Percentiles rank a stretch among this genome's conserved stretches.
These are phyloP conservation scores for Saccharomyces mikatae DNA, from an alignment of 805 yeast species.

Conservation along the genomic window DNA sequence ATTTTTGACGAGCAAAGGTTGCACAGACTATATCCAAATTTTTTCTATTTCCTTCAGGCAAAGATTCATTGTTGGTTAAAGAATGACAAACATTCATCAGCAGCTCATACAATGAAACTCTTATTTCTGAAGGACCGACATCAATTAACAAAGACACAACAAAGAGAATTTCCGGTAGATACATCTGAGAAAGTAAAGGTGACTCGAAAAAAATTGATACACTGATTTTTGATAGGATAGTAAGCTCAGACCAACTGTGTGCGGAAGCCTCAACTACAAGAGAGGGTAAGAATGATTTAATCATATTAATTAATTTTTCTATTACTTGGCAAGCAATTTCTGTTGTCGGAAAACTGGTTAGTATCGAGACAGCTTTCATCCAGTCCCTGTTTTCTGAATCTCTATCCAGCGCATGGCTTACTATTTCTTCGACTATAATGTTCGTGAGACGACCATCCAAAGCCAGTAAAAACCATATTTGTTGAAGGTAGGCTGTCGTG, in stretches of 20 bases:
- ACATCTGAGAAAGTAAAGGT: slow-evolving; percentile 47
- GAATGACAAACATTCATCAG: slow-evolving; percentile 64
- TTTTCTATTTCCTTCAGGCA: slow-evolving; percentile 32
- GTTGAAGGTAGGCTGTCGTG: slow-evolving; percentile 44
- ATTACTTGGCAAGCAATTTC: slow-evolving; percentile 60
- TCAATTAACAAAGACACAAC: slow-evolving; percentile 50
- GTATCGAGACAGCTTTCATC: slow-evolving; percentile 50
- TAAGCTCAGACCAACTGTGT: slow-evolving; percentile 58
- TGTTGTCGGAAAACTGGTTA: slow-evolving; percentile 56
- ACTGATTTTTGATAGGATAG: slow-evolving; percentile 53
- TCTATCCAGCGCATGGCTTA: slow-evolving; percentile 61
- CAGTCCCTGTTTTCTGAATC: slow-evolving; percentile 62
- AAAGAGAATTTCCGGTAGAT: slow-evolving; percentile 60
- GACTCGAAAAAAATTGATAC: slow-evolving; percentile 64
- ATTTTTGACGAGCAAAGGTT: slow-evolving; percentile 46
- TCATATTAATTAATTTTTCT: slow-evolving; percentile 43
- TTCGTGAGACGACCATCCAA: slow-evolving; percentile 48
- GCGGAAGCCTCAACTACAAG: slow-evolving; percentile 33
- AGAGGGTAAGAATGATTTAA: slow-evolving; percentile 40
- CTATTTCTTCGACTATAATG: slow-evolving; percentile 59
- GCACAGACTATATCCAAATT: slow-evolving; percentile 39
- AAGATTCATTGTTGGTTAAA: slow-evolving; percentile 46
- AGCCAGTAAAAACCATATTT: slow-evolving; percentile 64
- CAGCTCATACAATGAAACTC: slow-evolving; percentile 50
- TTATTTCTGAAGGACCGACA: slow-evolving; percentile 43